A percentile compares a stretch with the other conserved stretches of the same genome.
Conservation (phyloP, 2,329 filamentous ascomycete species). For the Trichoderma lentiforme region DNA sequence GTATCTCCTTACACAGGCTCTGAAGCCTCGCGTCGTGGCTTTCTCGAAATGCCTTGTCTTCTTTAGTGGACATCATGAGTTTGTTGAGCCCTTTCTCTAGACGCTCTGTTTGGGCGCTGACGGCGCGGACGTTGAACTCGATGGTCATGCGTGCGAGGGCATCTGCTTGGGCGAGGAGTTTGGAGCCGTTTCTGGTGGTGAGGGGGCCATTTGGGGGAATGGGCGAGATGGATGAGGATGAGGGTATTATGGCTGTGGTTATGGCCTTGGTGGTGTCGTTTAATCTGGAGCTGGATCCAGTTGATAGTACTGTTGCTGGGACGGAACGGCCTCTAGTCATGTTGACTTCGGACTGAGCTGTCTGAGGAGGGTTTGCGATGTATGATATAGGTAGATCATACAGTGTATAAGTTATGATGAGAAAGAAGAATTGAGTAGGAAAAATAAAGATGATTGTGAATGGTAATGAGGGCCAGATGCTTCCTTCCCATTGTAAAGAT, state of each 20-base stretch:
- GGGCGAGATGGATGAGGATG: neutral
- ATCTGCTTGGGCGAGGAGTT: constrained; percentile 29
- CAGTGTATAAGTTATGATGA: neutral
- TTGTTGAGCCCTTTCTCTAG: constrained; percentile 31
- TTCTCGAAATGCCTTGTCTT: constrained; percentile 30
- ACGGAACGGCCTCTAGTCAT: constrained; percentile 17
- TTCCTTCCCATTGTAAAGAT: neutral
- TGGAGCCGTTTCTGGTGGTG: neutral
- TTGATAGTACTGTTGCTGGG: neutral
- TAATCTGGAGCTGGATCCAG: neutral
- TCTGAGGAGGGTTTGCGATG: neutral
- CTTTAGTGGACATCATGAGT: constrained; percentile 27
- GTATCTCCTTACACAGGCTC: constrained; percentile 31
- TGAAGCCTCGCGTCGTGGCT: constrained; percentile 31
- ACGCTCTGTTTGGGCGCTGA: constrained; percentile 28
- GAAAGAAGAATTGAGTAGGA: neutral
- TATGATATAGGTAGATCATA: neutral
- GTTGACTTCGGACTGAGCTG: neutral
- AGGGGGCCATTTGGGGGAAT: neutral
- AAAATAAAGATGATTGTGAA: neutral
- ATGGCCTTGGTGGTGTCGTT: neutral
- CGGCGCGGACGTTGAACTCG: constrained; percentile 35
- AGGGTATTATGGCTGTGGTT: neutral
- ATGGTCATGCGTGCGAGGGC: constrained; percentile 37
- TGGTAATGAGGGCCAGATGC: too few relatives aligned